These are phyloP conservation scores for Rosa rugosa DNA, from an alignment of 306 rosid species.

Conservation along the genomic window DNA sequence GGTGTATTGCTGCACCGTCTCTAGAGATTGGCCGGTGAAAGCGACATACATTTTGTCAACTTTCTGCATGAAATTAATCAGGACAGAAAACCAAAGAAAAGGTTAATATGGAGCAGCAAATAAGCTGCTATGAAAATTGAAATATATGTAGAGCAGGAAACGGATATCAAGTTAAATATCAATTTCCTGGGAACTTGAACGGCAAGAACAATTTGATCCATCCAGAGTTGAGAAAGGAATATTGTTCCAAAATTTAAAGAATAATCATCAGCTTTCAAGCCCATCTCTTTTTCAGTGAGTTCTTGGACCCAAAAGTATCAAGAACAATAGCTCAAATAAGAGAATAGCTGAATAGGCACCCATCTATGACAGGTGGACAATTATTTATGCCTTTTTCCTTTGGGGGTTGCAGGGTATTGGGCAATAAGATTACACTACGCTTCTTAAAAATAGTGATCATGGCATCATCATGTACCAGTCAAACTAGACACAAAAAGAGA, in stretches of 20 bases:
- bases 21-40: conserved; percentile 85
- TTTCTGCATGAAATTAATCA: conserved; percentile 57
- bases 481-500: background rate
- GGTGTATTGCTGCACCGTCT: conserved; percentile 84
- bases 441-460: background rate
- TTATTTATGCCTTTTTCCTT: background rate
- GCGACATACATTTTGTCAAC: conserved; percentile 83
- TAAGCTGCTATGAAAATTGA: conserved; percentile 4
- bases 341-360: background rate
- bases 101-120: conserved; percentile 3
- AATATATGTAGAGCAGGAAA: background rate
- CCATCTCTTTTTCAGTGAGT: background rate
- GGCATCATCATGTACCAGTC: background rate
- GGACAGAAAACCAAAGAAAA: conserved; percentile 17
- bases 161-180: background rate
- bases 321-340: background rate
- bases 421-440: background rate
- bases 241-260: background rate
- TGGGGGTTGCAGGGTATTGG: background rate
- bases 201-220: background rate
- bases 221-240: background rate
- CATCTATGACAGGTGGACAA: background rate
- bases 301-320: background rate
- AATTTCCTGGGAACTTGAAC: background rate
- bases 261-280: background rate